Evolutionary conservation across 1,284 basidiomycete species (phyloP), one percentile per base, ranked within the genome.

Genomic region (Rugosomyces carneus): DNA sequence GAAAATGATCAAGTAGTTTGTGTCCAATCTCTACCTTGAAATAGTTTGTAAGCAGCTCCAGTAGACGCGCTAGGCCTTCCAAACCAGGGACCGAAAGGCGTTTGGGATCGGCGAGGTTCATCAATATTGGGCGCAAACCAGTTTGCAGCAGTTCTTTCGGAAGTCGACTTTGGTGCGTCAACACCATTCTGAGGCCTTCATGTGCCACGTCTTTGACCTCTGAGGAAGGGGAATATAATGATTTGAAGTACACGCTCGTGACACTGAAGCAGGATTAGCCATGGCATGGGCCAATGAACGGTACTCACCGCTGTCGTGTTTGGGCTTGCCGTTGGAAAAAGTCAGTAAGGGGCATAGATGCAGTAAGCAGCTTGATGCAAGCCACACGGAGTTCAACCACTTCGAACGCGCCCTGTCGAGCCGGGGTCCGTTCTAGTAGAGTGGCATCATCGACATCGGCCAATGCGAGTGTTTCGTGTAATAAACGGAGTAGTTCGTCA

Each of bases 21-120:
- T 91, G 84, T 7, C 96, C 97, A 55, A 99, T 99, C 70, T 99
- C 96, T 36, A 99, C 95, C 65, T 99, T 99, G 84, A 99, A 99
- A 69, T 99, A 99, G 63, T 96, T 98, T 39, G 94, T 97, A 46
- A 99, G 70, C 5, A 99, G 76, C 64, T 97, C 93, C 41, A 99
- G 72, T 49, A 99, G 77, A n/a, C 94, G 83, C 10, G 96, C 95
- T 19, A 99, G 72, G 3, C 97, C 96, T 62, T 98, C 93, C 39
- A 99, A 70, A 15, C 95, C 94, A 5, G 91, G 81, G n/a, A 97
- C 89, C 3, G 93, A 95, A 23, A 99, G 75, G 23, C 92, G 83
- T 61, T 94, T 93, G 34, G 94, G 89, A 65, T 99, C 97, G 3
- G 94, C 94, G 15, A 99, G 80, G 61, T 99, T 99, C 86, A 98